Evolutionary conservation across 176 grass and related monocot genomes (phyloP).

Genomic region (Oryza coarctata): DNA sequence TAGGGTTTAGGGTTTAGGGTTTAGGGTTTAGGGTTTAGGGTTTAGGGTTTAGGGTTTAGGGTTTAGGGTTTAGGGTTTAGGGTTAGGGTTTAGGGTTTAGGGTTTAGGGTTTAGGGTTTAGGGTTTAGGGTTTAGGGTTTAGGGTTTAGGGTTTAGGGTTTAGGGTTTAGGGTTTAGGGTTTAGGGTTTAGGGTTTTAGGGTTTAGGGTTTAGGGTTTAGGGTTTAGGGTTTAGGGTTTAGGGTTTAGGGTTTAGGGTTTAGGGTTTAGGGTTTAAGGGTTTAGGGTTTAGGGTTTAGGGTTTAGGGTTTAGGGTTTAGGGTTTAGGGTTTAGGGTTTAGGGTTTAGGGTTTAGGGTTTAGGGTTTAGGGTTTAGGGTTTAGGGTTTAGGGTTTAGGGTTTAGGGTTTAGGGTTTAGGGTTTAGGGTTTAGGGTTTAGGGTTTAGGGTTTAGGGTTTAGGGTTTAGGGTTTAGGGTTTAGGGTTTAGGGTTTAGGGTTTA

Average conservation of each 20-base stretch:
- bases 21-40: slow-evolving; percentile 30
- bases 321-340: neutral
- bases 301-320: neutral
- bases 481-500: neutral
- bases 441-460: neutral
- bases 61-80: no score
- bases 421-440: slow-evolving; percentile 9
- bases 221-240: neutral
- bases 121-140: slow-evolving; percentile 14
- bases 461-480: neutral
- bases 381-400: slow-evolving; percentile 10
- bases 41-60: slow-evolving; percentile 25
- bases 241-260: neutral
- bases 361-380: neutral
- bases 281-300: neutral
- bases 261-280: no score
- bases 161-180: neutral
- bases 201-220: neutral
- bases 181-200: neutral
- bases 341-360: neutral
- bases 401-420: slow-evolving; percentile 9
- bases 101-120: slow-evolving; percentile 17
- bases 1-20: slow-evolving; percentile 26
- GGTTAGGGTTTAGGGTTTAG: slow-evolving; percentile 11
- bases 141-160: slow-evolving; percentile 30